These are phyloP conservation scores for Diaporthe longicolla DNA, from an alignment of 2,329 filamentous ascomycete species.

Conservation along the genomic window DNA sequence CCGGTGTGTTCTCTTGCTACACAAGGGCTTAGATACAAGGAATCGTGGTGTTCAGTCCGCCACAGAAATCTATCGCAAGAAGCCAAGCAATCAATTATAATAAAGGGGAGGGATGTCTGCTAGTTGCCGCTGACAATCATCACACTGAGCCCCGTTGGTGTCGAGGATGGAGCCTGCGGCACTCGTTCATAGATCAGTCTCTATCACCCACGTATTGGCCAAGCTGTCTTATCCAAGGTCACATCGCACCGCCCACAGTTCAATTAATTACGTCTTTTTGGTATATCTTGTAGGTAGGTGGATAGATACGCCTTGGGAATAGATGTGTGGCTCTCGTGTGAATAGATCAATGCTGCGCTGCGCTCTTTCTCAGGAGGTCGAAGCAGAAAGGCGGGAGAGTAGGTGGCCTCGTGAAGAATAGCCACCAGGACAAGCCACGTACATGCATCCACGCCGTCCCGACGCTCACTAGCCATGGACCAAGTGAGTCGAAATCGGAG, in stretches of 20 bases:
- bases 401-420: conserved; percentile 1
- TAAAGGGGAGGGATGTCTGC: neutral
- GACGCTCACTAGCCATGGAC: neutral
- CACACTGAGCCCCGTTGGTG: too few relatives aligned
- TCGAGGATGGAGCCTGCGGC: too few relatives aligned
- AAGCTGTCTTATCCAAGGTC: neutral
- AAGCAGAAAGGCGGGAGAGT: neutral
- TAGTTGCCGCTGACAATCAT: neutral
- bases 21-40: neutral
- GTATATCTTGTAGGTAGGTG: conserved; percentile 1
- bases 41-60: neutral
- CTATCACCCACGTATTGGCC: too few relatives aligned
- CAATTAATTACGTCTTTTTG: neutral
- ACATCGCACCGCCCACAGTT: neutral
- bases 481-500: neutral
- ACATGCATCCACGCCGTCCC: neutral
- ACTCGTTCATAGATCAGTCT: too few relatives aligned
- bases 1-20: neutral
- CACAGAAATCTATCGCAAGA: neutral
- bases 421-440: neutral
- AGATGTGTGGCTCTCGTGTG: neutral
- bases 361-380: neutral
- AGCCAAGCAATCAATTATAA: neutral
- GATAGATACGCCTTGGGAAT: neutral
- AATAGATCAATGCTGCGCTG: conserved; percentile 21